Evolutionary conservation across 2,329 filamentous ascomycete genomes (phyloP), one percentile per base, ranked within the genome.

Genomic region (Eutypa lata): DNA sequence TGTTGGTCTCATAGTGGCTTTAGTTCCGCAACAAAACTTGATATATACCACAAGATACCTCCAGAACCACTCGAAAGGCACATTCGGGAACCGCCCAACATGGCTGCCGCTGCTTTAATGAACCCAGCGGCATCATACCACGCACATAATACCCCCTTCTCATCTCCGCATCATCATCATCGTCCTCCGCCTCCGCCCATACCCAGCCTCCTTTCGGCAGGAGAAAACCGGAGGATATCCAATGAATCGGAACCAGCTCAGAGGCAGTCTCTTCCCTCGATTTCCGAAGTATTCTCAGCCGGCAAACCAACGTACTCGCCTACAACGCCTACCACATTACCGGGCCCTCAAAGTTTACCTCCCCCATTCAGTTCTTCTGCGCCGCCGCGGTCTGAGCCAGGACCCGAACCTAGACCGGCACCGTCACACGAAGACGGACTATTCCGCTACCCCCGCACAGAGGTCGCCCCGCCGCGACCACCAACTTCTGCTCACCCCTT

Each of bases 31-130:
- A 59, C 57, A 57, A 64, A 61, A 63, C 57, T 62, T 53, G 63
- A 68, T 55, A 50, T 56, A 24, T 68, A 66, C 50, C 55, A 50
- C 50, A 64, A 60, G 47, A 56, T 61, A 48, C 60, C 58, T 53
- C 52, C 58, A 53, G 58, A 65, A 52, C 50, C 59, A 51, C 51
- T 60, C 49, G 58, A 58, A 33, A 61, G 61, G 52, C 57, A 61
- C 26, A 54, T 50, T 50, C 61, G 61, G 52, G 64, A 66, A 56
- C 53, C 55, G 47, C 57, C 64, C 31, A 60, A 54, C 51, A 69
- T 68, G 66, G 67, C 67, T 50, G 65, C 67, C 44, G 65, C 67
- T 52, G 56, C 66, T 48, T 50, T 69, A 47, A 64, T 69, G n/a
- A 69, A 66, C 53, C 66, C 66, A 50, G 62, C 64, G 55, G 56